Conservation (phyloP, 2,329 filamentous ascomycete species). For the Botrytis pseudocinerea region DNA sequence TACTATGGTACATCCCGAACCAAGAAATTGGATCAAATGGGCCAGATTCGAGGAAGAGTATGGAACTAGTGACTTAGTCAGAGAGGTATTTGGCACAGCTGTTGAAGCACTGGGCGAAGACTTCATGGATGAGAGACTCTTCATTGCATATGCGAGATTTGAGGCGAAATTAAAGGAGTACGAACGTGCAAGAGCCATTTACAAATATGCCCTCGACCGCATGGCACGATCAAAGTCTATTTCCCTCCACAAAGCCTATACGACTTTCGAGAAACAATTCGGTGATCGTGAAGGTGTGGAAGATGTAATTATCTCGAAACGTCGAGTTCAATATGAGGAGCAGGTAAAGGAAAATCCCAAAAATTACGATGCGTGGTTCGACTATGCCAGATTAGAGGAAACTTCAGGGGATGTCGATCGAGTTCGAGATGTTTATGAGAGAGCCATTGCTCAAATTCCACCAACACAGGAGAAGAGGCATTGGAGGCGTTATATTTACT, state of each 20-base stretch:
- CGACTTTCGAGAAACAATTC: conserved; percentile 97
- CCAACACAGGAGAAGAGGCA: conserved; percentile 95
- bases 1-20: conserved; percentile 89
- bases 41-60: conserved; percentile 95
- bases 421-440: conserved; percentile 90
- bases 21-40: conserved; percentile 99
- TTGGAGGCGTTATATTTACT: conserved; percentile 95
- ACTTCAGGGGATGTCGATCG: conserved; percentile 77
- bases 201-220: conserved; percentile 93
- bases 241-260: conserved; percentile 88
- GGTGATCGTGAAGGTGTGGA: conserved; percentile 92
- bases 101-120: conserved; percentile 90
- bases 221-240: conserved; percentile 85
- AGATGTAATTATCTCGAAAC: conserved; percentile 92
- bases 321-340: conserved; percentile 90
- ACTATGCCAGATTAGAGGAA: conserved; percentile 90
- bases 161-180: conserved; percentile 95
- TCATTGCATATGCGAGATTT: conserved; percentile 93
- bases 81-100: conserved; percentile 86
- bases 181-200: conserved; percentile 89
- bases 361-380: conserved; percentile 97
- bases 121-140: conserved; percentile 93
- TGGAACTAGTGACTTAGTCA: conserved; percentile 85
- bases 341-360: conserved; percentile 91
- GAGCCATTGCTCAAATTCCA: conserved; percentile 91